These are phyloP conservation scores for Citropsis articulata DNA, from an alignment of 345 rosid genomes.

Conservation along the genomic window DNA sequence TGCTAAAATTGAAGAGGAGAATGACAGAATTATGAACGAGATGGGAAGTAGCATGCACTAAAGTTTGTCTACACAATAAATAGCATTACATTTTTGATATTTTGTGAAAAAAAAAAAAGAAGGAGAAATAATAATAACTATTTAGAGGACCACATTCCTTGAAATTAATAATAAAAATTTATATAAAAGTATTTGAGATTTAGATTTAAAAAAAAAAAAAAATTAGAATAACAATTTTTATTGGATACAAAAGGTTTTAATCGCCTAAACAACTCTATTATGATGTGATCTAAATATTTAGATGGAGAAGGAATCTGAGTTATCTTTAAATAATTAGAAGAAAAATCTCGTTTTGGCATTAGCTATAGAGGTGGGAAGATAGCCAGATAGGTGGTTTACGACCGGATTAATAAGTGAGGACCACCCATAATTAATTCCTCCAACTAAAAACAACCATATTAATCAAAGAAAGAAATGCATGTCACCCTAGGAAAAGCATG, in stretches of 20 bases:
- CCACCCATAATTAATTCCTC: neutral
- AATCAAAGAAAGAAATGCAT: conserved; percentile 1
- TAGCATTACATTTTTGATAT: neutral
- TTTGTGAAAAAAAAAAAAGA: neutral
- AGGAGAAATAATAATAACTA: neutral
- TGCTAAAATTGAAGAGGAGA: conserved; percentile 6
- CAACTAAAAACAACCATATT: conserved; percentile 6
- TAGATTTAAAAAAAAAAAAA: too few relatives aligned
- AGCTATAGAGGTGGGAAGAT: too few relatives aligned
- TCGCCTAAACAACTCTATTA: too few relatives aligned
- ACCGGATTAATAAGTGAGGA: neutral
- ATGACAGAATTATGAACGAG: neutral
- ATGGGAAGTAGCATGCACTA: neutral
- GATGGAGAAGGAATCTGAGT: accelerated
- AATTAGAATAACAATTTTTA: too few relatives aligned
- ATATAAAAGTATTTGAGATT: too few relatives aligned
- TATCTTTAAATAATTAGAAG: too few relatives aligned
- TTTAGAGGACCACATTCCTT: conserved; percentile 12
- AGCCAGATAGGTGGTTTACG: neutral
- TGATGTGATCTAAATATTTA: neutral
- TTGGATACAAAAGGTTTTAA: too few relatives aligned
- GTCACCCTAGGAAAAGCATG: conserved; percentile 1
- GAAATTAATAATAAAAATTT: neutral
- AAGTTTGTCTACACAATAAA: neutral
- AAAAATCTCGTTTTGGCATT: too few relatives aligned